Evolutionary conservation across 2,329 filamentous ascomycete species (phyloP).

Genomic region (Teratosphaeria zuluensis): DNA sequence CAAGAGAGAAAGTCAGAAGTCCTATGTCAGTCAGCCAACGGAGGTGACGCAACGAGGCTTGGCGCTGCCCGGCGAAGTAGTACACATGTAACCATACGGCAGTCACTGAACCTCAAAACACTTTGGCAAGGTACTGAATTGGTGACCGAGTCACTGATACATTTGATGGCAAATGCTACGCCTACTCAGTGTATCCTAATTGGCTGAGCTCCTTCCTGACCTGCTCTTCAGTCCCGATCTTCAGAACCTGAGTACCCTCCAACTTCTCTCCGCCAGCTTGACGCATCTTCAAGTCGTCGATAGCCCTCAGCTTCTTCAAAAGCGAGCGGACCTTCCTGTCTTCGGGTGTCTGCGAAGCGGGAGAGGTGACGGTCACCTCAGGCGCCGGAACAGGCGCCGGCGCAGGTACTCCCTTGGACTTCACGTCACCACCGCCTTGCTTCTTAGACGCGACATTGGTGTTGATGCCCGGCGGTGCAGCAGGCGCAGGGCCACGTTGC

Average conservation of each 20-base stretch:
- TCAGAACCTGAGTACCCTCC: constrained; percentile 97
- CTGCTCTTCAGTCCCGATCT: constrained; percentile 79
- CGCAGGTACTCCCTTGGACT: constrained; percentile 1
- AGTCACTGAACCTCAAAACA: too few species aligned
- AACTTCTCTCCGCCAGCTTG: constrained; percentile 90
- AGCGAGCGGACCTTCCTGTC: constrained; percentile 92
- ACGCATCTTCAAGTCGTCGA: constrained; percentile 96
- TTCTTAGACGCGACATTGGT: constrained; percentile 4
- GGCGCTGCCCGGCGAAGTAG: too few species aligned
- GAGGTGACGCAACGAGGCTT: too few species aligned
- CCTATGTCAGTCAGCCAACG: too few species aligned
- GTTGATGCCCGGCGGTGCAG: constrained; percentile 15
- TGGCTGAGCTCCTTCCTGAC: constrained; percentile 68
- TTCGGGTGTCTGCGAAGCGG: constrained; percentile 54
- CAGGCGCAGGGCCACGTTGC: constrained; percentile 14
- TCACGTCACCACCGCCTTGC: background rate
- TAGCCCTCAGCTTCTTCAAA: constrained; percentile 94
- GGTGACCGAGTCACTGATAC: background rate
- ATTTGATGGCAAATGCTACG: background rate
- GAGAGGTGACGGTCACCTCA: constrained; percentile 45
- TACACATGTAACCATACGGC: too few species aligned
- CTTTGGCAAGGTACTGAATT: too few species aligned
- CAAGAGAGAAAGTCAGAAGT: background rate
- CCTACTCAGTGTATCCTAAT: constrained; percentile 17
- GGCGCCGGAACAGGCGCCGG: constrained; percentile 23